phyloP scores from a whole-genome alignment of 129 eudicot genomes.

The Apium graveolens region DNA sequence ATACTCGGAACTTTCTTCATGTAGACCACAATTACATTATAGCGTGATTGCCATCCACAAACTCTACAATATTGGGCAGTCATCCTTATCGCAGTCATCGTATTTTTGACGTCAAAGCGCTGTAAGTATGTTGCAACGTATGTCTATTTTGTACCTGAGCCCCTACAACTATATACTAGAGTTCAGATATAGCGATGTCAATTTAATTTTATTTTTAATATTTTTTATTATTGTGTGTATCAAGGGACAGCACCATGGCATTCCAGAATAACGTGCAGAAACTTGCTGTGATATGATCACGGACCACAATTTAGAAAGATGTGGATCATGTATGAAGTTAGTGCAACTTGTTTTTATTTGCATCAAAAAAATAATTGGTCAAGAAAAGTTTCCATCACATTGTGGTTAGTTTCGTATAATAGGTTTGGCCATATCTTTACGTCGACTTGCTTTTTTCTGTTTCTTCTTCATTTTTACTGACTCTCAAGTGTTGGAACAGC shows the following conservation, averaged over 20 bases:
- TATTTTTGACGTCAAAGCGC: too few species aligned
- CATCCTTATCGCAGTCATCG: too few species aligned
- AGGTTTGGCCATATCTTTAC: background rate
- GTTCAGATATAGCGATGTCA: background rate
- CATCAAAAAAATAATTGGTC: background rate
- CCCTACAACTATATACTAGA: background rate
- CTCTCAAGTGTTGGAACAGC: too few species aligned
- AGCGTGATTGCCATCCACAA: background rate
- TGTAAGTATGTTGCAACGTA: too few species aligned
- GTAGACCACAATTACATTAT: background rate
- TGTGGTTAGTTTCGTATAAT: background rate
- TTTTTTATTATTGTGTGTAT: too few species aligned
- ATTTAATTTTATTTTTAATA: background rate
- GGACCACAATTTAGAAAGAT: background rate
- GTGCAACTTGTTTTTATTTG: conserved; percentile 8
- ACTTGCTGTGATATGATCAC: background rate
- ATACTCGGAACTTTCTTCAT: background rate
- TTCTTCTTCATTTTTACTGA: too few species aligned
- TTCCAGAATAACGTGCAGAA: background rate
- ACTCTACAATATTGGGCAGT: background rate
- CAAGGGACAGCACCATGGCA: background rate
- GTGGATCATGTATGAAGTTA: background rate
- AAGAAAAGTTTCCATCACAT: background rate
- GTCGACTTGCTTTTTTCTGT: too few species aligned
- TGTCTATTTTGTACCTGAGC: too few species aligned